phyloP scores from a whole-genome alignment of 148 eudicot genomes.

The Diospyros kaki region DNA sequence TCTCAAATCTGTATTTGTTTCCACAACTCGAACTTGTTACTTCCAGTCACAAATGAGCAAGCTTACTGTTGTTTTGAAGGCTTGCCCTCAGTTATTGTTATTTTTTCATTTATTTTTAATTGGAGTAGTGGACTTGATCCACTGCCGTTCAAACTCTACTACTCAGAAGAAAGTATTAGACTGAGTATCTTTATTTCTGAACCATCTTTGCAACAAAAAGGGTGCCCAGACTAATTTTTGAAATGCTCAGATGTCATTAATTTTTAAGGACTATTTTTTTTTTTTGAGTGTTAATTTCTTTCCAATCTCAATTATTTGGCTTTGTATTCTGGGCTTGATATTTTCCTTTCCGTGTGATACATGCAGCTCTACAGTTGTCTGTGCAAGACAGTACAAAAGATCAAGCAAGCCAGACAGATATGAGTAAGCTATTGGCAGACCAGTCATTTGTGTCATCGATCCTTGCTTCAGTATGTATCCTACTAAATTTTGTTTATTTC shows the following conservation, averaged over 20 bases:
- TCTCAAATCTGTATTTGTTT: no score
- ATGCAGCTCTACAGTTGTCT: constrained; percentile 88
- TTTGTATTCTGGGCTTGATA: constrained; percentile 1
- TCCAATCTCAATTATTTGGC: background rate
- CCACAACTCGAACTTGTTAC: no score
- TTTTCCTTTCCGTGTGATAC: constrained; percentile 9
- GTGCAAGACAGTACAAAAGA: constrained; percentile 63
- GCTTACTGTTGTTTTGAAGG: no score
- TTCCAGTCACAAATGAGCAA: no score
- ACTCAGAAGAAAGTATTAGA: background rate
- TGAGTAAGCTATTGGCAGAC: constrained; percentile 73
- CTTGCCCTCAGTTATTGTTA: background rate
- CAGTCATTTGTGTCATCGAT: constrained; percentile 80
- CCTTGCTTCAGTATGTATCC: constrained; percentile 66
- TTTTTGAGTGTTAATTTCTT: no score
- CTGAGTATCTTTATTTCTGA: background rate
- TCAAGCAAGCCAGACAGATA: constrained; percentile 57
- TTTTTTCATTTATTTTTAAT: background rate
- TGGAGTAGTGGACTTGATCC: background rate
- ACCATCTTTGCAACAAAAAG: background rate
- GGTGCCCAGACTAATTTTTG: background rate
- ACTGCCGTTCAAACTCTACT: background rate
- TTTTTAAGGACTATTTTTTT: no score
- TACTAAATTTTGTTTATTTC: background rate
- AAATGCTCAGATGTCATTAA: background rate